Conservation (phyloP, 345 rosid species). For the Sapria himalayana region DNA sequence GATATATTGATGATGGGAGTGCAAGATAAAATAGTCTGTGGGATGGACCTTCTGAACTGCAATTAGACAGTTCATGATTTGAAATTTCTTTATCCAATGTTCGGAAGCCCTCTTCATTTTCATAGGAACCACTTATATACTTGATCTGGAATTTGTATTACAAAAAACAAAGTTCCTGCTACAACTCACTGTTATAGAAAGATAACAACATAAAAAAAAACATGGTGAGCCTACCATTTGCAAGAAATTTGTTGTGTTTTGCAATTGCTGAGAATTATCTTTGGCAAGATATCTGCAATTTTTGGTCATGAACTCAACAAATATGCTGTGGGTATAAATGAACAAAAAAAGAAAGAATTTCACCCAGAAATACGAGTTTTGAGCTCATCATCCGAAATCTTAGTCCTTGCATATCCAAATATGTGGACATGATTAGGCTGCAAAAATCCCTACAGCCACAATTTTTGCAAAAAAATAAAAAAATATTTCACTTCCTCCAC, state of each 20-base stretch:
- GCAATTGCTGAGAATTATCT: slow-evolving; percentile 24
- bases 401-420: slow-evolving; percentile 86
- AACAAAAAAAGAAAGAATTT: slow-evolving; percentile 6
- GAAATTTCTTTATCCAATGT: slow-evolving; percentile 52
- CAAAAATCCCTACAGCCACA: slow-evolving; percentile 51
- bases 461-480: background rate
- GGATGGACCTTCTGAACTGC: slow-evolving; percentile 46
- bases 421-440: slow-evolving; percentile 64
- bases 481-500: background rate
- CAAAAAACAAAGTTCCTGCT: no score
- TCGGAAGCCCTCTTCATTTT: slow-evolving; percentile 57
- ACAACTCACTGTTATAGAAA: background rate
- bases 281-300: slow-evolving; percentile 43
- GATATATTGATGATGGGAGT: slow-evolving; percentile 94
- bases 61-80: slow-evolving; percentile 47
- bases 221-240: slow-evolving; percentile 41
- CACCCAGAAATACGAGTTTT: slow-evolving; percentile 59
- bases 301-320: slow-evolving; percentile 1
- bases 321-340: background rate
- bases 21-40: slow-evolving; percentile 86
- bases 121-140: slow-evolving; percentile 83
- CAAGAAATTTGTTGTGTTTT: slow-evolving; percentile 40
- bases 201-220: background rate
- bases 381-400: slow-evolving; percentile 57
- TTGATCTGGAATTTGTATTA: no score